Evolutionary conservation across 2,329 filamentous ascomycete species (phyloP).

Genomic region (Neonectria ditissima): DNA sequence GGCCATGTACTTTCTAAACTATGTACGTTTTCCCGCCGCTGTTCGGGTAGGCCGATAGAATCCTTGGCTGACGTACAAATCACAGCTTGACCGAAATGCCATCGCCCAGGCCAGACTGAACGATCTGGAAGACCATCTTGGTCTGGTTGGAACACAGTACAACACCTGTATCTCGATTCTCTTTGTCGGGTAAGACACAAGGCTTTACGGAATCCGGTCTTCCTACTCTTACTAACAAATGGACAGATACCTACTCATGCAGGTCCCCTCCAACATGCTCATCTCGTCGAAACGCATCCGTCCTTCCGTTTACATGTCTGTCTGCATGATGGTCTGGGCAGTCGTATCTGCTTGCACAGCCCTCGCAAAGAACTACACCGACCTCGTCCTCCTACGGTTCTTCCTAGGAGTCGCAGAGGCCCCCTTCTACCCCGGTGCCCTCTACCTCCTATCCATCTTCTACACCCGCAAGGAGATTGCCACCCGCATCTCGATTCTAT

Average conservation of each 20-base stretch:
- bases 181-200: constrained; percentile 50
- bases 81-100: constrained; percentile 62
- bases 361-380: constrained; percentile 54
- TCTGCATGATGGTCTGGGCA: constrained; percentile 53
- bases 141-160: constrained; percentile 54
- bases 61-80: not conserved
- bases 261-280: constrained; percentile 56
- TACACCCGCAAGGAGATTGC: constrained; percentile 63
- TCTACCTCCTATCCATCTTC: constrained; percentile 61
- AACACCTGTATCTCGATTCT: constrained; percentile 52
- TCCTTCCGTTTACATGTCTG: constrained; percentile 58
- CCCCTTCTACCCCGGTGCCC: constrained; percentile 50
- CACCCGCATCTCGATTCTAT: constrained; percentile 56
- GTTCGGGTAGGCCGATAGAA: rapidly evolving
- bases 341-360: constrained; percentile 56
- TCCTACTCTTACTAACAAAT: not conserved
- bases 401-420: constrained; percentile 55
- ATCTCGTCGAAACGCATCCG: constrained; percentile 52
- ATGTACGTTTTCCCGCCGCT: constrained; percentile 35
- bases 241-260: constrained; percentile 41
- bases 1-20: constrained; percentile 56
- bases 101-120: constrained; percentile 68
- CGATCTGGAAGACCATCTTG: constrained; percentile 64
- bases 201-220: rapidly evolving
- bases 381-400: constrained; percentile 57